Conservation (phyloP, 257 asterid species). For the Petunia axillaris region DNA sequence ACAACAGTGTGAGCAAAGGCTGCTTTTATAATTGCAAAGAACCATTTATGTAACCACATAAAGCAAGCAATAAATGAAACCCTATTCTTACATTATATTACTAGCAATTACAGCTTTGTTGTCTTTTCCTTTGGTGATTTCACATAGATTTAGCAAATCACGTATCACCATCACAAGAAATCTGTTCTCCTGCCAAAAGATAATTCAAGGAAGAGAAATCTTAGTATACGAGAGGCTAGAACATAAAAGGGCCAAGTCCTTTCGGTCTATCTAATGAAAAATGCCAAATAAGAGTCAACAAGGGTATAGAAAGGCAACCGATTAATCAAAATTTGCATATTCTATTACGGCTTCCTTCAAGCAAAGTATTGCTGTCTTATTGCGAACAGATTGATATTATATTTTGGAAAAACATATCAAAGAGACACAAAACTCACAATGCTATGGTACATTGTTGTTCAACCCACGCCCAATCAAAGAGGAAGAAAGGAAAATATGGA, state of each 20-base stretch:
- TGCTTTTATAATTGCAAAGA: not conserved
- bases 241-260: too few relatives aligned
- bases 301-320: not conserved
- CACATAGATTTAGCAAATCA: constrained; percentile 94
- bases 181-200: constrained; percentile 79
- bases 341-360: not conserved
- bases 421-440: too few relatives aligned
- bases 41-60: too few relatives aligned
- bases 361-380: not conserved
- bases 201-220: not conserved
- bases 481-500: not conserved
- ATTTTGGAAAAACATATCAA: not conserved
- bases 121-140: constrained; percentile 95
- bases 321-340: not conserved
- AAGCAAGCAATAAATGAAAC: not conserved
- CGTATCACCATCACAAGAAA: constrained; percentile 98
- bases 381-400: not conserved
- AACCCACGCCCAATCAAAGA: too few relatives aligned
- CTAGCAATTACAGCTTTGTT: constrained; percentile 99
- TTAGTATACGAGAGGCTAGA: not conserved
- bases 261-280: not conserved
- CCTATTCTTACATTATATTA: constrained; percentile 79
- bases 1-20: too few relatives aligned
- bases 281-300: not conserved
- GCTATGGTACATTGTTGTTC: too few relatives aligned